These are phyloP conservation scores for Rhodomyrtus tomentosa DNA, from an alignment of 345 rosid genomes.

Conservation along the genomic window DNA sequence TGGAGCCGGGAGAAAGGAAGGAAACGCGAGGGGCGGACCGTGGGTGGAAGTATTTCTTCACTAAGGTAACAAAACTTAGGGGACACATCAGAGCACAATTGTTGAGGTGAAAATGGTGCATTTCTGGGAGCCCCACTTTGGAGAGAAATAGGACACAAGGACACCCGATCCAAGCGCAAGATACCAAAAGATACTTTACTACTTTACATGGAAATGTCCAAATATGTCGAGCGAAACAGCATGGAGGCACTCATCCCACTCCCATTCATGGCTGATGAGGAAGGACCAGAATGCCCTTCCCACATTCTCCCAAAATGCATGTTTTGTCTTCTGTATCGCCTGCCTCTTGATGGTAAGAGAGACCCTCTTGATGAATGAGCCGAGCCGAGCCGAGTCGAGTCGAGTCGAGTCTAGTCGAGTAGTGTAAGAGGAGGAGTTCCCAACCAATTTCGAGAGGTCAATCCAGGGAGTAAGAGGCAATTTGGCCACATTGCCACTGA, in stretches of 20 bases:
- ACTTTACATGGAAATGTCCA: conserved; percentile 31
- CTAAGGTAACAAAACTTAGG: not conserved
- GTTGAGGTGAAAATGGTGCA: not conserved
- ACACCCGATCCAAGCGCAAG: conserved; percentile 27
- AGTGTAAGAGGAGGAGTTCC: conserved; percentile 1
- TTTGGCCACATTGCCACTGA: not conserved
- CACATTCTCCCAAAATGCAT: not conserved
- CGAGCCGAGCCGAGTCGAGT: not conserved
- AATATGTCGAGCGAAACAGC: not conserved
- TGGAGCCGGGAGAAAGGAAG: not conserved
- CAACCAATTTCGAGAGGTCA: conserved; percentile 11
- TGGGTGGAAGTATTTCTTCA: not conserved
- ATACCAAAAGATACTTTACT: conserved; percentile 34
- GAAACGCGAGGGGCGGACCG: not conserved
- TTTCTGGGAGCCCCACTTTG: conserved; percentile 8
- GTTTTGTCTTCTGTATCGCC: not conserved
- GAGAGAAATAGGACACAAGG: conserved; percentile 10
- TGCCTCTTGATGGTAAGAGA: not conserved
- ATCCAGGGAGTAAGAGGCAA: conserved; percentile 4
- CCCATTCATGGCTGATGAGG: not conserved
- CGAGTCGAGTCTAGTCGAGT: not conserved
- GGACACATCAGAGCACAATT: not conserved
- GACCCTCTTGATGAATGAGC: not conserved
- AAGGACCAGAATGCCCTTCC: not conserved
- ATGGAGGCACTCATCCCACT: not conserved